Evolutionary conservation across 352 stramenopile species (phyloP).

Genomic region (Peronospora destructor): DNA sequence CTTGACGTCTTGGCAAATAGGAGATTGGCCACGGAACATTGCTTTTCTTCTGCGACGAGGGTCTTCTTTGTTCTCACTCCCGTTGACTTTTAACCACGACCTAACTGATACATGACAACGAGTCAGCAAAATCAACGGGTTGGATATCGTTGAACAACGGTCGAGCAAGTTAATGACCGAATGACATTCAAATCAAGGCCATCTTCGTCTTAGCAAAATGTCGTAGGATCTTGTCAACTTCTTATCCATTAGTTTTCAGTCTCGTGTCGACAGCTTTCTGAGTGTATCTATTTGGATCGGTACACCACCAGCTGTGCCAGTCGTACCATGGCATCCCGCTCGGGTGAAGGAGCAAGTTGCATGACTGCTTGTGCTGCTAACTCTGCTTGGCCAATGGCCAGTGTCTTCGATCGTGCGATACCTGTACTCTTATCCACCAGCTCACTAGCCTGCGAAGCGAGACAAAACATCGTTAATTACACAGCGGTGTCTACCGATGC

Average conservation of each 20-base stretch:
- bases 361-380: slow-evolving; percentile 90
- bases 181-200: not conserved
- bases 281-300: slow-evolving; percentile 74
- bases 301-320: slow-evolving; percentile 85
- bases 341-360: slow-evolving; percentile 75
- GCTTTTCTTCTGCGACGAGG: slow-evolving; percentile 25
- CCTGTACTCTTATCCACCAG: slow-evolving; percentile 88
- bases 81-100: slow-evolving; percentile 1
- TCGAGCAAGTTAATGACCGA: slow-evolving; percentile 7
- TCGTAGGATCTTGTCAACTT: slow-evolving; percentile 11
- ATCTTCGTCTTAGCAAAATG: slow-evolving; percentile 5
- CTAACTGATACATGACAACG: slow-evolving; percentile 23
- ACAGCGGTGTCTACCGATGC: slow-evolving; percentile 2
- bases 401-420: slow-evolving; percentile 88
- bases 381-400: slow-evolving; percentile 95
- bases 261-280: slow-evolving; percentile 6
- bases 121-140: not conserved
- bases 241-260: slow-evolving; percentile 23
- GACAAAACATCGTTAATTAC: slow-evolving; percentile 13
- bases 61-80: slow-evolving; percentile 5
- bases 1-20: slow-evolving; percentile 5
- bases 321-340: slow-evolving; percentile 78
- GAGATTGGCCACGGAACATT: slow-evolving; percentile 9
- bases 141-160: not conserved
- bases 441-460: slow-evolving; percentile 52